A percentile compares a stretch with the other conserved stretches of the same genome.
Conservation (phyloP, 2,329 filamentous ascomycete species). For the Knoxdaviesia capensis region DNA sequence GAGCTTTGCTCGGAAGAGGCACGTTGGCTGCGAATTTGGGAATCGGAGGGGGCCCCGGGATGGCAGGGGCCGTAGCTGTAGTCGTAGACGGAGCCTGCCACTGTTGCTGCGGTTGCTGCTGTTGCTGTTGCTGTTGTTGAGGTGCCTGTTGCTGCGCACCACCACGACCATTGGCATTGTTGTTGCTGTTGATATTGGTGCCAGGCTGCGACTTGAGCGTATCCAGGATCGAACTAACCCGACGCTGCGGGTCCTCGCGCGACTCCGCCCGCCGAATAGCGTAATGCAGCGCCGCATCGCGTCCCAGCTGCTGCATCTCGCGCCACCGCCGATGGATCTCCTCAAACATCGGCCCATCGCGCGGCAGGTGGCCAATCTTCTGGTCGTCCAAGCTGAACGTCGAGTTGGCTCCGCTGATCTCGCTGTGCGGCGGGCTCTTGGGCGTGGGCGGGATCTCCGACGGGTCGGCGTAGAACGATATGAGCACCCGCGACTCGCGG, state of each 20-base stretch:
- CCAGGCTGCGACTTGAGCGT: background rate
- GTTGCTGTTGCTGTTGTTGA: too few species aligned
- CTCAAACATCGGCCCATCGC: slow-evolving; percentile 18
- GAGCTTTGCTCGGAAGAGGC: background rate
- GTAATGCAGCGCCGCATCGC: slow-evolving; percentile 19
- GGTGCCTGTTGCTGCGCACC: too few species aligned
- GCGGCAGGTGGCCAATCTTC: slow-evolving; percentile 16
- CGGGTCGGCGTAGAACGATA: slow-evolving; percentile 35
- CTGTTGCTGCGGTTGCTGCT: too few species aligned
- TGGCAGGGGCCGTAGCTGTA: background rate
- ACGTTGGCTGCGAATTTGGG: background rate
- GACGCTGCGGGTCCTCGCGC: slow-evolving; percentile 15
- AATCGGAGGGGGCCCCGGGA: slow-evolving; percentile 4
- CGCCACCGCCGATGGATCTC: slow-evolving; percentile 29
- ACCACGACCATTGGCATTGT: too few species aligned
- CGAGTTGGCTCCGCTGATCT: slow-evolving; percentile 10
- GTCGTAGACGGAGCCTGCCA: too few species aligned
- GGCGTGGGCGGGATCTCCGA: slow-evolving; percentile 35
- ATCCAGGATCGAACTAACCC: slow-evolving; percentile 19
- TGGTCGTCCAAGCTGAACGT: slow-evolving; percentile 7
- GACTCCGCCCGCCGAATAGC: slow-evolving; percentile 22
- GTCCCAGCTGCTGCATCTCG: slow-evolving; percentile 24
- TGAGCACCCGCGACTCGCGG: slow-evolving; percentile 37
- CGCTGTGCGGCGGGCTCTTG: slow-evolving; percentile 22
- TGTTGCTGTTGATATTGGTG: background rate